Evolutionary conservation across 106 monocot species (phyloP), one percentile per base, ranked within the genome.

Genomic region (Narthecium ossifragum): DNA sequence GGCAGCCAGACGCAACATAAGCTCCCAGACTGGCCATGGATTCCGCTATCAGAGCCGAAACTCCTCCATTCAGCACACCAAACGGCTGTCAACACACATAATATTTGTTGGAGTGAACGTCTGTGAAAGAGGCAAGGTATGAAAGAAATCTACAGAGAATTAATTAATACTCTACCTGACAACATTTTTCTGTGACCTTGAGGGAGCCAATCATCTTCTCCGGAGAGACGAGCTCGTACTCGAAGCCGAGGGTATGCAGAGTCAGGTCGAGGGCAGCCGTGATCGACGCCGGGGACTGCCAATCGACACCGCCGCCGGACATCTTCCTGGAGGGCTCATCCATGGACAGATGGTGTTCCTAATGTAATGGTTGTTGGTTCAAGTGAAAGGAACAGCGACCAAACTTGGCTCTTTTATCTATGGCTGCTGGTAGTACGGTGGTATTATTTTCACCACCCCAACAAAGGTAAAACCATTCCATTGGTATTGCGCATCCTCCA

Each of bases 41-140:
- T 39, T 85, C 85, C 9, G 85, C 80, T 31, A 85, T 57, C 41
- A 85, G 64, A 1, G 85, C 85, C 22, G 85, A 76, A 2, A 85
- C 76, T 20, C 85, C 85, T 18, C 85, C 85, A 36, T 76, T 66
- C 4, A 85, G 59, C 46, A 72, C 69, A 17, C 70, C 51, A 53
- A 80, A 85, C 17, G 85, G 85, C 85, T 85, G 76, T 1, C 4
- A 22, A 13, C 43, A n/a, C n/a, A n/a, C n/a, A n/a, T n/a, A n/a
- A n/a, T n/a, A 43, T 43, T 43, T 18, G 18, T 15, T 11, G 39
- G 3, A 39, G 15, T 11, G 1, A 39, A 39, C 39, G 15, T 39
- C 12, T 3, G 15, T 39, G 3, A 43, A n/a, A n/a, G 14, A 43
- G 14, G 12, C 43, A 43, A 43, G 0, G 4, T 2, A 15, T 28